Percentiles rank a stretch among this genome's conserved stretches.
These are phyloP conservation scores for Prosopis cineraria DNA, from an alignment of 306 rosid genomes.

Conservation along the genomic window DNA sequence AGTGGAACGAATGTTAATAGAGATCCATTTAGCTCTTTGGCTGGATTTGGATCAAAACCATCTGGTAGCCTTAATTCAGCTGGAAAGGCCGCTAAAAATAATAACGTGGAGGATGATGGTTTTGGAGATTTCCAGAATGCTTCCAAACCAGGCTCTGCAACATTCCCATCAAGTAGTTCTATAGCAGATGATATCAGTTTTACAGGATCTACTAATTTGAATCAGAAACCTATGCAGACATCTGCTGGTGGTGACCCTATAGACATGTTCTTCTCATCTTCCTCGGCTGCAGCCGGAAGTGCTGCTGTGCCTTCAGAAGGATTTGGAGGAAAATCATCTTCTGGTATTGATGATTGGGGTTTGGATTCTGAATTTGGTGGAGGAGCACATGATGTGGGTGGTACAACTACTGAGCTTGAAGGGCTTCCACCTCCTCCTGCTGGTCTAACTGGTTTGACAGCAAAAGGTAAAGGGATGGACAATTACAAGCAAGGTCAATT, in stretches of 20 bases:
- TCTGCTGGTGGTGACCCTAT: conserved; percentile 74
- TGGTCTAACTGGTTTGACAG: conserved; percentile 69
- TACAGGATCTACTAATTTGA: conserved; percentile 44
- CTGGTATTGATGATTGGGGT: conserved; percentile 85
- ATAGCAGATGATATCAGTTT: conserved; percentile 41
- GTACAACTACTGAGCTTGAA: conserved; percentile 86
- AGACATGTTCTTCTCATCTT: conserved; percentile 64
- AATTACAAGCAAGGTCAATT: conserved; percentile 94
- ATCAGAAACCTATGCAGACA: conserved; percentile 48
- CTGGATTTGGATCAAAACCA: conserved; percentile 72
- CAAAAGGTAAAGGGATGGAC: conserved; percentile 91
- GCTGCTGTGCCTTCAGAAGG: conserved; percentile 34
- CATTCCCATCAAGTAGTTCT: conserved; percentile 46
- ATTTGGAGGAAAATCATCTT: conserved; percentile 42
- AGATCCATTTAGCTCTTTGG: conserved; percentile 89
- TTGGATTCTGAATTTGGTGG: conserved; percentile 67
- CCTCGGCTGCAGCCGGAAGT: conserved; percentile 49
- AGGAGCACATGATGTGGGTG: conserved; percentile 61
- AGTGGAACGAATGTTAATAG: conserved; percentile 52
- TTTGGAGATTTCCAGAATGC: conserved; percentile 91
- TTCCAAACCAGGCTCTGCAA: conserved; percentile 49
- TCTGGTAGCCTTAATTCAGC: conserved; percentile 60
- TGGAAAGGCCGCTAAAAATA: conserved; percentile 37
- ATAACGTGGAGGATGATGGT: conserved; percentile 41
- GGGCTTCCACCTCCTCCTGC: conserved; percentile 99